These are phyloP conservation scores for Boletellus sp. DNA, from an alignment of 768 basidiomycete genomes.

Conservation along the genomic window DNA sequence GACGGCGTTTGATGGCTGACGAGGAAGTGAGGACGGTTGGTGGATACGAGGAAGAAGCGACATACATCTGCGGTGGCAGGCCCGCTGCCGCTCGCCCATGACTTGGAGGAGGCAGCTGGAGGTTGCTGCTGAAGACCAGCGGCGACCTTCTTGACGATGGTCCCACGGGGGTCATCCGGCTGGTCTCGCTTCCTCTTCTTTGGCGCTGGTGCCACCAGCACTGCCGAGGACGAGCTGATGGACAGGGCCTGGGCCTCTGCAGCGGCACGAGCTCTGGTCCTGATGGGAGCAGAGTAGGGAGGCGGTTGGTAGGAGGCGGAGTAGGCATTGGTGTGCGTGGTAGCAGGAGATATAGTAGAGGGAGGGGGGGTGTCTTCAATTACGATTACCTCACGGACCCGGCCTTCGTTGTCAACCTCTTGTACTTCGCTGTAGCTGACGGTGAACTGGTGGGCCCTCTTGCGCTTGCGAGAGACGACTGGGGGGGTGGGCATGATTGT, in stretches of 20 bases:
- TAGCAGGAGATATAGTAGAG: slow-evolving; percentile 67
- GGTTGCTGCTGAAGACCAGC: slow-evolving; percentile 49
- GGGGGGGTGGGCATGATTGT: slow-evolving; percentile 72
- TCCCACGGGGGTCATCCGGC: slow-evolving; percentile 69
- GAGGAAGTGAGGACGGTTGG: slow-evolving; percentile 23
- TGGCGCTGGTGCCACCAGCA: slow-evolving; percentile 61
- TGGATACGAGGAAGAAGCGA: slow-evolving; percentile 21
- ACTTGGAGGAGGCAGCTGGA: slow-evolving; percentile 49
- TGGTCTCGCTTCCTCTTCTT: slow-evolving; percentile 85
- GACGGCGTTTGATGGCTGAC: slow-evolving; percentile 60
- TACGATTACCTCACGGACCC: slow-evolving; percentile 82
- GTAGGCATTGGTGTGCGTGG: slow-evolving; percentile 65
- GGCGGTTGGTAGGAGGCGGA: slow-evolving; percentile 82
- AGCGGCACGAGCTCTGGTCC: slow-evolving; percentile 82
- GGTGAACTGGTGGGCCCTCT: slow-evolving; percentile 74
- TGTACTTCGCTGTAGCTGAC: slow-evolving; percentile 87
- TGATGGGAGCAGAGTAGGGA: slow-evolving; percentile 66
- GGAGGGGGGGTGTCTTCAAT: slow-evolving; percentile 90
- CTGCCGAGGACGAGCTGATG: slow-evolving; percentile 58
- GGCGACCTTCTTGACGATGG: slow-evolving; percentile 58
- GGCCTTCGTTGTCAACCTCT: slow-evolving; percentile 76
- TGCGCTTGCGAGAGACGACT: slow-evolving; percentile 73
- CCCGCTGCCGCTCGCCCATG: slow-evolving; percentile 65
- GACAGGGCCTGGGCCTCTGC: slow-evolving; percentile 81
- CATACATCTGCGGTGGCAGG: slow-evolving; percentile 66